Evolutionary conservation across 2,329 filamentous ascomycete genomes (phyloP), one percentile per base, ranked within the genome.

Genomic region (Huntiella moniliformis): DNA sequence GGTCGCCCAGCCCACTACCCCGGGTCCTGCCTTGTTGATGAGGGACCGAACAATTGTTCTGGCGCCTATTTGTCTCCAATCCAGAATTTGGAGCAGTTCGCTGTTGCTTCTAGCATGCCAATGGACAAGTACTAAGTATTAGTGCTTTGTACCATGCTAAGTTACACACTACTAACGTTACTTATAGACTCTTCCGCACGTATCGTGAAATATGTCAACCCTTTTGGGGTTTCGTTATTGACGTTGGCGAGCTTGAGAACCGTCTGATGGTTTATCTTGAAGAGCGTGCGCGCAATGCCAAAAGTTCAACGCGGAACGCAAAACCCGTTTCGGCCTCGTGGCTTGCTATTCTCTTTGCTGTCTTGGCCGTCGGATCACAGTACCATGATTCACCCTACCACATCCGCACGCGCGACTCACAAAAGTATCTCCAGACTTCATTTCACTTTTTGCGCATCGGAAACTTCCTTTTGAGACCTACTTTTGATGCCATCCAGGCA

Each of bases 201-300:
- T 79, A 79, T 60, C 78, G 78, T 56, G 73, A 79, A 54, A 74
- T 77, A 17, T 71, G 75, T 1, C 75, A 79, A 42, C 73, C 73
- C 1, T 79, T 79, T 52, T 79, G 75, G 75, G 74, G 74, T 1
- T 75, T 79, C 42, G 71, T 79, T 13, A 68, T 77, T 48, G 74
- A 79, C 52, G 73, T 79, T 45, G 73, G 77, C 47, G 74, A 77
- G 45, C 67, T 79, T 22, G 75, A 79, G 53, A 70, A 72, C 4
- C 73, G 70, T 50, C 63, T 79, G 40, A 77, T 79, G 66, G 64
- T 74, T 16, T 79, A 79, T 51, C 63, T 79, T 1, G 75, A 79
- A 52, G 74, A 79, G 48, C 66, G 75, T 40, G 73, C 72, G 4
- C 70, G 72, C 49, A 73, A 68, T 52, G 67, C 68, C 2, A 67